phyloP scores from a whole-genome alignment of 768 basidiomycete genomes.

The Lactarius trivialis region DNA sequence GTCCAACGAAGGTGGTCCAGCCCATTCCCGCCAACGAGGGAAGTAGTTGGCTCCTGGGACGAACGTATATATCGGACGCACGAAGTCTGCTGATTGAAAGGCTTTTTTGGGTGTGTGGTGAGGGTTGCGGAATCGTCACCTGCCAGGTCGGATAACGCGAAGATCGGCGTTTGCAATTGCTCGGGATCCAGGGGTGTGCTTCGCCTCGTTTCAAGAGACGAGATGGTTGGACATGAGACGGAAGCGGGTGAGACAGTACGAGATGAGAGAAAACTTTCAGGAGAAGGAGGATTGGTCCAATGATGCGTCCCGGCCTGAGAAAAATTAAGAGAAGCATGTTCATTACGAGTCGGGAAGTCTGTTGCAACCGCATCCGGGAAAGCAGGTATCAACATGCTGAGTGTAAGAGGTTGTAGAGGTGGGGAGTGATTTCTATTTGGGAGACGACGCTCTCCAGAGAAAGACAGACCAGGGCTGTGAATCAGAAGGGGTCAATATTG shows the following conservation, averaged over 20 bases:
- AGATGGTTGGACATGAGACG: conserved; percentile 8
- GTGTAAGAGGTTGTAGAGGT: conserved; percentile 1
- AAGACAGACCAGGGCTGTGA: not conserved
- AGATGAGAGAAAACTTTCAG: not conserved
- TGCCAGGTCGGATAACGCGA: not conserved
- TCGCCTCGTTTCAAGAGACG: conserved; percentile 9
- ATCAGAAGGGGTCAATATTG: not conserved
- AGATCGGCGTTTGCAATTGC: conserved; percentile 1
- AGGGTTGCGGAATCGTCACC: not conserved
- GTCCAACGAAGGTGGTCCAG: conserved; percentile 14
- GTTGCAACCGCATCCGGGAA: not conserved
- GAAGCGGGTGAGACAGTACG: conserved; percentile 8
- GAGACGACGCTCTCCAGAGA: conserved; percentile 2
- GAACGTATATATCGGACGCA: not conserved
- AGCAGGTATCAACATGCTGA: conserved; percentile 12
- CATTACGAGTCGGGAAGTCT: not conserved
- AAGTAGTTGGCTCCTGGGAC: not conserved
- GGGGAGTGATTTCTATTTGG: conserved; percentile 4
- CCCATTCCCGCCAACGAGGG: conserved; percentile 1
- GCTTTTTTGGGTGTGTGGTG: not conserved
- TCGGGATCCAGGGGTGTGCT: not conserved
- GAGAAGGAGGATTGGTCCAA: not conserved
- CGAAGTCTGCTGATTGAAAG: not conserved
- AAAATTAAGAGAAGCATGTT: conserved; percentile 3
- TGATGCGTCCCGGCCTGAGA: not conserved